These are phyloP conservation scores for Leccinum pellstonianum DNA, from an alignment of 768 basidiomycete species.

Conservation along the genomic window DNA sequence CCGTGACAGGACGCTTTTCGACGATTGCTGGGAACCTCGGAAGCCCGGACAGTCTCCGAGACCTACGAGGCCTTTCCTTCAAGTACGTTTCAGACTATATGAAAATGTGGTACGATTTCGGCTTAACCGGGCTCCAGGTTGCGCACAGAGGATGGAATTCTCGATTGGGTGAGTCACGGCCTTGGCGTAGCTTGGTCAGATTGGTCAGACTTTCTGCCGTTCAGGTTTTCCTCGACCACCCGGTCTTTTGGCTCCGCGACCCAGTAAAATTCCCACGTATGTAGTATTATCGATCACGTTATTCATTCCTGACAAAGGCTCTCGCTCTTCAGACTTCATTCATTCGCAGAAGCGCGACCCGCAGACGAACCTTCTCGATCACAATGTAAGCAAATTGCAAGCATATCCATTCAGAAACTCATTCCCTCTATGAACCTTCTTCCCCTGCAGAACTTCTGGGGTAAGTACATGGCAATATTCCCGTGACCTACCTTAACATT, in stretches of 20 bases:
- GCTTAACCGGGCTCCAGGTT: constrained; percentile 22
- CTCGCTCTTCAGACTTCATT: constrained; percentile 30
- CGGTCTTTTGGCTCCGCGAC: constrained; percentile 50
- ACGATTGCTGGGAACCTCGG: constrained; percentile 57
- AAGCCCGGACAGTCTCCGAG: constrained; percentile 46
- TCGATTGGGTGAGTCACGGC: constrained; percentile 35
- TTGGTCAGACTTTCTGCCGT: constrained; percentile 2
- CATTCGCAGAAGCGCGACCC: constrained; percentile 45
- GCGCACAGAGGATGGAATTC: constrained; percentile 38
- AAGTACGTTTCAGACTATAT: constrained; percentile 36
- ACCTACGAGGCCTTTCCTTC: constrained; percentile 53
- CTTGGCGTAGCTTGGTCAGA: background rate
- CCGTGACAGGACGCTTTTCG: constrained; percentile 41
- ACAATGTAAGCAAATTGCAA: constrained; percentile 23
- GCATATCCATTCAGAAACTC: background rate
- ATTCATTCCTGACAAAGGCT: background rate
- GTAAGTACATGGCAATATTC: constrained; percentile 3
- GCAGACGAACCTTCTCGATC: constrained; percentile 47
- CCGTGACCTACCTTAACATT: background rate
- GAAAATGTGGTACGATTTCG: background rate
- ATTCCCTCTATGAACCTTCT: background rate
- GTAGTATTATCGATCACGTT: background rate
- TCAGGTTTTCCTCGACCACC: constrained; percentile 38
- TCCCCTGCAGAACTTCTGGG: constrained; percentile 21
- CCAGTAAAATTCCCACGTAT: constrained; percentile 48